phyloP scores from a whole-genome alignment of 1,284 basidiomycete genomes.

The Exobasidium cylindrosporum region DNA sequence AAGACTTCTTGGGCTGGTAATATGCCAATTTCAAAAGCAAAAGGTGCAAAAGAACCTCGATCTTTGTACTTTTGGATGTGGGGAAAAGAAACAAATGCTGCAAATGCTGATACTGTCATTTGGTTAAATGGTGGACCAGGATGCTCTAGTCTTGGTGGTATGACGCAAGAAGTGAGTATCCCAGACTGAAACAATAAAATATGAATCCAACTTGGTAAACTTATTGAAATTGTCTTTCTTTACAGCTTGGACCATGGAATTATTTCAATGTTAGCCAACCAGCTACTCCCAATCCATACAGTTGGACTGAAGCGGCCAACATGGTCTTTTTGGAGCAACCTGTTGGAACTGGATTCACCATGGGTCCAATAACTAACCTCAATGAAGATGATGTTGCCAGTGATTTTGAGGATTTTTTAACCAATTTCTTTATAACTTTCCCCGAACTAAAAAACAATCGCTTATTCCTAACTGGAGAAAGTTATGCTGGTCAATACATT shows the following conservation, averaged over 20 bases:
- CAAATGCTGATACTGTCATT: conserved; percentile 71
- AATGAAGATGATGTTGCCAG: conserved; percentile 52
- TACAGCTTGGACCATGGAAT: conserved; percentile 70
- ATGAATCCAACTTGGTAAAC: no score
- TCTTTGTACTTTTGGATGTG: conserved; percentile 81
- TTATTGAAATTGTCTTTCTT: no score
- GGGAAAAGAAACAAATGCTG: conserved; percentile 70
- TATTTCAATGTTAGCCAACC: conserved; percentile 68
- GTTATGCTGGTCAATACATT: conserved; percentile 87
- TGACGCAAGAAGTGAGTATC: conserved; percentile 77
- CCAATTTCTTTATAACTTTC: conserved; percentile 38
- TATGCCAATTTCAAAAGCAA: background rate
- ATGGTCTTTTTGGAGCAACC: conserved; percentile 81
- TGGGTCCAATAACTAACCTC: conserved; percentile 66
- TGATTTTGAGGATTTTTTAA: conserved; percentile 52
- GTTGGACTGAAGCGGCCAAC: conserved; percentile 74
- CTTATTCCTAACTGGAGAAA: conserved; percentile 57
- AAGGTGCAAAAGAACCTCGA: conserved; percentile 19
- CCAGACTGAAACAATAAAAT: no score
- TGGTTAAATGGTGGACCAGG: conserved; percentile 63
- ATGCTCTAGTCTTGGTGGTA: conserved; percentile 75
- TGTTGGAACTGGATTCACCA: conserved; percentile 75
- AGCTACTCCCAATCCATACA: conserved; percentile 68
- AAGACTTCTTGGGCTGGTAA: conserved; percentile 2
- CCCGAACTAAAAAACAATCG: conserved; percentile 28